Evolutionary conservation across 1,284 basidiomycete species (phyloP), one percentile per base, ranked within the genome.

Genomic region (Tilletia horrida): DNA sequence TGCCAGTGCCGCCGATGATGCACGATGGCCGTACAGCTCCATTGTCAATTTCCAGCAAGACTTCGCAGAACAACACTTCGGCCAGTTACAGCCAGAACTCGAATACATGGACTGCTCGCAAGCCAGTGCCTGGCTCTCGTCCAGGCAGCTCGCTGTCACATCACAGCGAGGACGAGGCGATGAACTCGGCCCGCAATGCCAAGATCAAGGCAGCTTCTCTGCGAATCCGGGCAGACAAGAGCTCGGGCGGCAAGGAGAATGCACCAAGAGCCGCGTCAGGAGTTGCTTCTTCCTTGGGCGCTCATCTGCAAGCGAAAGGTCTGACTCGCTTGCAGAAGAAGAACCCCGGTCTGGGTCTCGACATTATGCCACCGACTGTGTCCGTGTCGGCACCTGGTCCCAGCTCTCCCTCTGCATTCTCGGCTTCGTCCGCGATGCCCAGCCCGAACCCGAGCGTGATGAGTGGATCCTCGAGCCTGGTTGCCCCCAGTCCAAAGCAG

Each of bases 401-500:
- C 16, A 16, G 23, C 11, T 14, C 50, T 13, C 23, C 25, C 48
- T 35, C 40, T 66, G 48, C 25, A 67, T 65, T 27, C 16, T 13
- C 7, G 9, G 8, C 48, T n/a, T 2, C 16, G 3, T 50, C 16
- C 6, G 16, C 23, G 27, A 23, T 75, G 69, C 67, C 69, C 72
- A 40, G 68, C 69, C n/a, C 63, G 55, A 43, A 64, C 65, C 42
- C 73, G 71, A 7, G 55, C 66, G 48, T 65, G 23, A 44, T 66
- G 62, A 61, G 68, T 70, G 35, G 67, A 66, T 2, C 48, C 62
- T 52, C 50, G 6, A 52, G 50, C 23, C 21, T 52, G 13, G 21
- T 52, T 52, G 18, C 50, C 23, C 50, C 50, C 21, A 45, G 69
- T 64, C 40, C 77, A 71, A 90, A 89, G 81, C 87, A 90, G 62